Evolutionary conservation across 148 eudicot genomes (phyloP), one percentile per base, ranked within the genome.

Genomic region (Simmondsia chinensis): DNA sequence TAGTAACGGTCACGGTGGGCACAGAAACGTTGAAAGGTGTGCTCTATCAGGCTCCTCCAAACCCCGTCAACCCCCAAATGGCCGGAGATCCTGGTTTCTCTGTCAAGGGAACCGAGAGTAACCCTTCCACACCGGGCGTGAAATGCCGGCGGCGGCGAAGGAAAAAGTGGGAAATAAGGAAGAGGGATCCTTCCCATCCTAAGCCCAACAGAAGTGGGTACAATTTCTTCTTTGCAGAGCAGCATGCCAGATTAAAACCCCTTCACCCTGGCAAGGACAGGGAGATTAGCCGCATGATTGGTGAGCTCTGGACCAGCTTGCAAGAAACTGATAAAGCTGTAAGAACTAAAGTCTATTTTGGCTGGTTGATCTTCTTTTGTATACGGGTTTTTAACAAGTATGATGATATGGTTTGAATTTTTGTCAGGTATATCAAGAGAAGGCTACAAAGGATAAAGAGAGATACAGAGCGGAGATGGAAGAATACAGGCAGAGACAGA

Each of bases 181-280:
- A 46, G 60, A 57, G 95, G 50, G 95, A 91, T 40, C 97, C 97
- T n/a, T 71, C 80, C 38, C 95, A 76, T 60, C 95, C 97, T 3
- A 91, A 91, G 66, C 93, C 95, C 12, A 91, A 85, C 36, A 72
- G 95, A 52, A 91, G 97, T 15, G 94, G 97, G 20, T 91, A 91
- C 57, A 91, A 85, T 41, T 85, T 85, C 65, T 91, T 91, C 70
- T 89, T 91, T 50, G 70, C 93, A 1, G 97, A 91, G 68, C 95
- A 91, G 52, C 95, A 91, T 34, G 83, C 88, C 5, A 67, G 75
- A 52, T 64, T 91, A 27, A 91, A 85, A 46, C 82, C 76, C 3
- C 77, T 69, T 50, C 56, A 85, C 53, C 76, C 79, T 0, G 94
- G 88, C 7, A 91, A 61, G 59, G 97, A 85, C 33, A 60, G 88